Evolutionary conservation across 2,329 filamentous ascomycete species (phyloP).

Genomic region (Fusarium sp.): DNA sequence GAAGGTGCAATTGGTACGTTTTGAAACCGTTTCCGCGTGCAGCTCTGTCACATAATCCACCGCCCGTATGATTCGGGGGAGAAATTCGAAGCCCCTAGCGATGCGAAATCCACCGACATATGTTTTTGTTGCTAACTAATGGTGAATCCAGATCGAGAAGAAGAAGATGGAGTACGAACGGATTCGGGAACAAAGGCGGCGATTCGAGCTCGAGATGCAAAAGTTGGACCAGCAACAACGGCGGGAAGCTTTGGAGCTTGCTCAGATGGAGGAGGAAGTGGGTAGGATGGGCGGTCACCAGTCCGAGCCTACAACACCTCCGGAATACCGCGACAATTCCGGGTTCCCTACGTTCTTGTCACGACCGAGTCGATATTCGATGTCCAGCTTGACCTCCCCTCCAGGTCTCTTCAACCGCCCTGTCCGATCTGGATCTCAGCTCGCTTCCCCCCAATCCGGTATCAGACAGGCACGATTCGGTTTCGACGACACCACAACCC

Average conservation of each 20-base stretch:
- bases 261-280: slow-evolving; percentile 85
- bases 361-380: slow-evolving; percentile 88
- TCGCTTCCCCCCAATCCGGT: slow-evolving; percentile 80
- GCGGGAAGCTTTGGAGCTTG: slow-evolving; percentile 84
- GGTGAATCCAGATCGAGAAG: slow-evolving; percentile 79
- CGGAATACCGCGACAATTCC: slow-evolving; percentile 84
- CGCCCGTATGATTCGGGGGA: not conserved
- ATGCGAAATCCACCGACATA: not conserved
- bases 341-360: slow-evolving; percentile 85
- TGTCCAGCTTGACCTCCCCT: slow-evolving; percentile 86
- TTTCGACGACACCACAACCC: slow-evolving; percentile 67
- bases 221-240: slow-evolving; percentile 87
- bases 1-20: slow-evolving; percentile 81
- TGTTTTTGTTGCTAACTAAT: slow-evolving; percentile 52
- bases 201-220: slow-evolving; percentile 93
- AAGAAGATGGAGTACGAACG: slow-evolving; percentile 94
- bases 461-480: slow-evolving; percentile 70
- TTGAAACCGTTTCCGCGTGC: slow-evolving; percentile 9
- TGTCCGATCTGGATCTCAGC: slow-evolving; percentile 80
- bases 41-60: not conserved
- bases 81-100: slow-evolving; percentile 7
- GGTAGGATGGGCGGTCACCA: slow-evolving; percentile 76
- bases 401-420: slow-evolving; percentile 80
- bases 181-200: slow-evolving; percentile 87
- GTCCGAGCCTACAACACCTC: slow-evolving; percentile 95